Evolutionary conservation across 1,284 basidiomycete species (phyloP), one percentile per base, ranked within the genome.

Genomic region (Mycosarcoma mackinlayi): DNA sequence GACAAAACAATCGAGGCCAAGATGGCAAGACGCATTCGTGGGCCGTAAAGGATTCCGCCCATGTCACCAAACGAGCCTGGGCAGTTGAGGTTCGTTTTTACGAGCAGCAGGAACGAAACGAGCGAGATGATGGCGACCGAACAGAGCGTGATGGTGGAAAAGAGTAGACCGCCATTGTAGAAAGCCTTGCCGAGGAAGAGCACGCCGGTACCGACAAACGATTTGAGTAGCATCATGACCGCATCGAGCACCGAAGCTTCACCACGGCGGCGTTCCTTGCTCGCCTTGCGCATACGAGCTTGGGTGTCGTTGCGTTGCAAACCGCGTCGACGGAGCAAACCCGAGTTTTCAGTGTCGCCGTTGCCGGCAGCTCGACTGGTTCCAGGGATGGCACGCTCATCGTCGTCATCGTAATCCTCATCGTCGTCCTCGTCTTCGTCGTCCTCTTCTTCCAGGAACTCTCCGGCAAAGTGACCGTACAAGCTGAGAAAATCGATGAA

Each of bases 111-210:
- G 88, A 98, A 99, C 0, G 94, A 94, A 85, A 92, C 93, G 3
- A 98, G 85, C 3, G 94, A 98, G 51, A 98, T 89, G 44, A 89
- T 83, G 9, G 94, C 94, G 73, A 98, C 92, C 72, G 88, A 86
- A 19, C 90, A 85, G 68, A 98, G 88, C 3, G 91, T 88, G 44
- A 93, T 69, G 21, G 88, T 82, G 6, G 95, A 98, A 83, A 99
- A 98, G 35, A 98, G 84, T 49, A 98, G 87, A 14, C 95, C 94
- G 62, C 95, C 95, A 75, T 98, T 98, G 85, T 89, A 90, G 85
- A 98, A 98, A 90, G 90, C 95, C 85, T 94, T 97, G 59, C 93
- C 96, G 48, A 98, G 87, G 86, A 98, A 98, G 24, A 98, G 84
- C 11, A 98, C 90, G 30, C 95, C 95, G 9, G 95, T 99, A 19